Evolutionary conservation across 495 filamentous ascomycete genomes (phyloP).

Genomic region (Cryomyces antarcticus): DNA sequence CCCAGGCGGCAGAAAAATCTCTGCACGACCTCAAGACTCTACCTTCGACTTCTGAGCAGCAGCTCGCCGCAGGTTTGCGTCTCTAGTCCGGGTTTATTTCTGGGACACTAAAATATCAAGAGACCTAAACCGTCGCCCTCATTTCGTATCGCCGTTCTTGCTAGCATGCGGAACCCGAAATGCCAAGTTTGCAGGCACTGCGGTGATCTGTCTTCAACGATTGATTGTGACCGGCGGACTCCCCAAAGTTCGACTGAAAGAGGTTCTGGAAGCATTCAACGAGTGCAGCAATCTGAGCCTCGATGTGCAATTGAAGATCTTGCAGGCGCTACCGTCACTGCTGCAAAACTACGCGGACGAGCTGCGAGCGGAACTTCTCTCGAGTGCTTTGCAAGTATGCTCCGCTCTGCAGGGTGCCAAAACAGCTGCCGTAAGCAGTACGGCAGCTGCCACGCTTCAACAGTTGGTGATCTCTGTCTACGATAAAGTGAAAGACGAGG

Average conservation of each 20-base stretch:
- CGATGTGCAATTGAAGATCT: slow-evolving; percentile 88
- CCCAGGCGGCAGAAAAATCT: slow-evolving; percentile 80
- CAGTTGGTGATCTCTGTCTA: slow-evolving; percentile 84
- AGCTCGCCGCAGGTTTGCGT: slow-evolving; percentile 59
- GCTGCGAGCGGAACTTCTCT: slow-evolving; percentile 60
- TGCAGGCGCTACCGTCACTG: slow-evolving; percentile 80
- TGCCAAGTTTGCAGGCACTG: slow-evolving; percentile 70
- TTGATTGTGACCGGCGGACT: slow-evolving; percentile 64
- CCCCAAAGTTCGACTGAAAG: slow-evolving; percentile 50
- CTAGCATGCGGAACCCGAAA: slow-evolving; percentile 80
- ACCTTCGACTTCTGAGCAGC: slow-evolving; percentile 54
- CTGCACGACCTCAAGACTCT: slow-evolving; percentile 73
- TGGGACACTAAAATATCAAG: slow-evolving; percentile 11
- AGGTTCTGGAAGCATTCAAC: slow-evolving; percentile 68
- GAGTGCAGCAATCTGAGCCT: slow-evolving; percentile 56
- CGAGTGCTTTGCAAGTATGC: slow-evolving; percentile 69
- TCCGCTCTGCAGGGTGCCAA: slow-evolving; percentile 78
- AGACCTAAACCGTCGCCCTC: slow-evolving; percentile 67
- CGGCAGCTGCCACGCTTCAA: slow-evolving; percentile 82
- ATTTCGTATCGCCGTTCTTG: slow-evolving; percentile 80
- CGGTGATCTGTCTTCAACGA: slow-evolving; percentile 69
- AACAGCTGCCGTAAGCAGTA: slow-evolving; percentile 78
- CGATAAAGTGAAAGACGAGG: slow-evolving; percentile 71
- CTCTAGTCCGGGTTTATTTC: background rate
- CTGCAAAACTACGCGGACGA: slow-evolving; percentile 78